Evolutionary conservation across 148 eudicot genomes (phyloP).

Genomic region (Suaeda aralocaspica): DNA sequence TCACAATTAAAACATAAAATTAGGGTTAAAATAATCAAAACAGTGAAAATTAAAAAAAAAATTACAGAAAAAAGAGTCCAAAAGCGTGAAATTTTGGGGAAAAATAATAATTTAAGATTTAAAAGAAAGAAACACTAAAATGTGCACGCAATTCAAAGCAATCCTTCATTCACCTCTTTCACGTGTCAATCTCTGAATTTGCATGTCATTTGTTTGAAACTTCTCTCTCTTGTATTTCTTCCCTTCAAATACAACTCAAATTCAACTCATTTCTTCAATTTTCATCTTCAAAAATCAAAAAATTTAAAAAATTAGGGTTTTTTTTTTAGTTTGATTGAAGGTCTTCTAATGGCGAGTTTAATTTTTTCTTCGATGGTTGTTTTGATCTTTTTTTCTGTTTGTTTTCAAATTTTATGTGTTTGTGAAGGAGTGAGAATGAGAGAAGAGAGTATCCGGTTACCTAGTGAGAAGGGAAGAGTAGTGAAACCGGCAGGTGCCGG

Average conservation of each 20-base stretch:
- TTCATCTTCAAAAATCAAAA: neutral
- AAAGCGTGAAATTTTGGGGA: too few relatives aligned
- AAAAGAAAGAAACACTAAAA: too few relatives aligned
- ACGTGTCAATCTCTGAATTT: constrained; percentile 33
- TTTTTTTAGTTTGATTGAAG: too few relatives aligned
- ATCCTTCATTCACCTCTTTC: constrained; percentile 12
- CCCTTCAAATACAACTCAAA: neutral
- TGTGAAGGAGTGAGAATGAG: constrained; percentile 36
- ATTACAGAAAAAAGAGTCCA: too few relatives aligned
- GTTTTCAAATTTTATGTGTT: constrained; percentile 19
- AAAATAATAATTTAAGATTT: too few relatives aligned
- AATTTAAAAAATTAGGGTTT: too few relatives aligned
- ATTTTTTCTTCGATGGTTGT: neutral
- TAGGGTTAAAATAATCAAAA: too few relatives aligned
- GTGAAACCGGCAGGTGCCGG: constrained; percentile 4
- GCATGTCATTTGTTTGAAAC: constrained; percentile 26
- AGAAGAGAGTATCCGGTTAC: constrained; percentile 36
- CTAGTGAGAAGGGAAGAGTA: constrained; percentile 24
- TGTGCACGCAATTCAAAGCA: neutral
- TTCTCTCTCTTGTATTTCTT: neutral
- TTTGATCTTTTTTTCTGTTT: neutral
- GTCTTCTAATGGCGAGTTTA: too few relatives aligned
- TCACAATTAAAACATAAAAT: too few relatives aligned
- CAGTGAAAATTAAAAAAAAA: too few relatives aligned
- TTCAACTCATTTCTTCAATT: neutral